Base-by-base conservation (phyloP, 1,284 basidiomycete species). In the Meripilus lineatus region DNA sequence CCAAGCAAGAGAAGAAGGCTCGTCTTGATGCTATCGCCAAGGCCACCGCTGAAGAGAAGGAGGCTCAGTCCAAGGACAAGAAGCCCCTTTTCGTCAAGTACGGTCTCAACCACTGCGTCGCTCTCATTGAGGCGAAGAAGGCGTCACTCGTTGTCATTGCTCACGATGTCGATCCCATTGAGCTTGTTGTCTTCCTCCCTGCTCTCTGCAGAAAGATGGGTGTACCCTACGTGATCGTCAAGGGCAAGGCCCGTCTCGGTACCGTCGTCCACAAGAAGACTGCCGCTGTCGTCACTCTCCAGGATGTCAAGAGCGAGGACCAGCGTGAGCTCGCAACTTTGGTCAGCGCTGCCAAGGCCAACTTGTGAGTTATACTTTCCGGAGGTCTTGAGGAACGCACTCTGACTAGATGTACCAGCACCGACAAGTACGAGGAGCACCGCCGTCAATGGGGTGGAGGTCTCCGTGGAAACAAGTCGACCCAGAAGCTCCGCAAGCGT, bases 151-250 rank as follows among this genome's bases (percentile, higher is more conserved):
- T 99, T 57, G 81, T 95, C 70, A 96, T 99, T 58, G 93, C 92
- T 46, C 93, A 97, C 66, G 95, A 99, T 69, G 95, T 98, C 54
- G 95, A 98, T 78, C 95, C 95, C 44, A 95, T 98, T 53, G 95
- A 99, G 72, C 88, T 99, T 59, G 93, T 95, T 56, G 81, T 99
- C 72, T 98, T 93, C 88, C 79, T 99, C 49, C 95, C 95, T 50
- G 93, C 95, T 48, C 85, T 98, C 53, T 99, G 95, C 79, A 84
- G 93, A 70, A 97, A 97, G 85, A 96, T 97, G 93, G 94, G 93
- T 66, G 84, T 97, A 39, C 93, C 93, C 26, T 98, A 98, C 73
- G 92, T 95, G 55, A 97, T 99, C 59, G 93, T 97, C 62, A 96
- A 97, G 81, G 87, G 86, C 74, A 98, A 97, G 76, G 89, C 94